Conservation (phyloP, 2,329 filamentous ascomycete genomes). For the Knoxdaviesia proteae region DNA sequence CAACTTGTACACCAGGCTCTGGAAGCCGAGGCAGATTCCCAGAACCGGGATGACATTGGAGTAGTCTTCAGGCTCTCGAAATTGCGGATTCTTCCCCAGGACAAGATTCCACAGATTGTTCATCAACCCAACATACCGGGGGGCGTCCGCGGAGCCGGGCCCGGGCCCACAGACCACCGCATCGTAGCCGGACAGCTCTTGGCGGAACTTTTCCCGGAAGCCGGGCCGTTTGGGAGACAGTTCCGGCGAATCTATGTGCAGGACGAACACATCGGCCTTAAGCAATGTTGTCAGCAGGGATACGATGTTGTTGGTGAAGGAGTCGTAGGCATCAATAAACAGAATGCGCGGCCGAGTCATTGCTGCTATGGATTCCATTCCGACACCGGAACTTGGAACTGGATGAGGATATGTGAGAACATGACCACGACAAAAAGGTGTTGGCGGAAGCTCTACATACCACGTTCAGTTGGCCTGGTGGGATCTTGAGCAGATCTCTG, state of each 20-base stretch:
- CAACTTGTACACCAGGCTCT: conserved; percentile 52
- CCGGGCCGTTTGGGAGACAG: conserved; percentile 18
- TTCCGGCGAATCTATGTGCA: conserved; percentile 48
- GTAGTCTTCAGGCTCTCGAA: conserved; percentile 12
- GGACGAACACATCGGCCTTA: conserved; percentile 38
- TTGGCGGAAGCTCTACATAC: too few relatives aligned
- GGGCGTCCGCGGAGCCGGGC: conserved; percentile 55
- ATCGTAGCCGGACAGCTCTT: conserved; percentile 39
- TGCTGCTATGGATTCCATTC: neutral
- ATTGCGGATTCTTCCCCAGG: too few relatives aligned
- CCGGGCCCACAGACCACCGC: conserved; percentile 82
- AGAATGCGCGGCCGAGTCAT: conserved; percentile 36
- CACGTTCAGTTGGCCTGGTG: too few relatives aligned
- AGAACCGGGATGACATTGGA: conserved; percentile 51
- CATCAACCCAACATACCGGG: conserved; percentile 69
- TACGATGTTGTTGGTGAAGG: conserved; percentile 89
- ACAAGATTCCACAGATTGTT: conserved; percentile 48
- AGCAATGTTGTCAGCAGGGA: conserved; percentile 55
- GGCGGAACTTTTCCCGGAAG: conserved; percentile 18
- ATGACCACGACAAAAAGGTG: too few relatives aligned
- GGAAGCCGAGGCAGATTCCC: conserved; percentile 78
- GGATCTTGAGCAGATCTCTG: too few relatives aligned
- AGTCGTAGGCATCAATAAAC: conserved; percentile 91
- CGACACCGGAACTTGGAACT: neutral
- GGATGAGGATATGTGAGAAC: too few relatives aligned